phyloP scores from a whole-genome alignment of 345 rosid species.

The Corchorus olitorius region DNA sequence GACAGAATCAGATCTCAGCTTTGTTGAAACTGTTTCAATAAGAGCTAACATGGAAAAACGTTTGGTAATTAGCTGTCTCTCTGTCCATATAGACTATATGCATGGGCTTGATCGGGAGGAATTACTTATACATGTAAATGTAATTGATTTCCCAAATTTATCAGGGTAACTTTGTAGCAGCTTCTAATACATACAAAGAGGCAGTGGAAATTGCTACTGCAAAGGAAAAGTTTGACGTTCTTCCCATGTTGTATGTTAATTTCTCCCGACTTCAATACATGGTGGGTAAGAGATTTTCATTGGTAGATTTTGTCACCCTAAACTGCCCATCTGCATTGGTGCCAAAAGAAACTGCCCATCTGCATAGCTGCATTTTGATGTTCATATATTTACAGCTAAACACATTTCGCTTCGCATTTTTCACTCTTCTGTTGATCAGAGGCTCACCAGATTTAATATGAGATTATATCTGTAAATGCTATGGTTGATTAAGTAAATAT shows the following conservation, averaged over 20 bases:
- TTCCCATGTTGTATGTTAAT: slow-evolving; percentile 57
- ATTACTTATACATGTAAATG: slow-evolving; percentile 20
- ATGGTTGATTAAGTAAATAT: not conserved
- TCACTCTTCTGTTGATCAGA: not conserved
- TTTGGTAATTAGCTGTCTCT: slow-evolving; percentile 45
- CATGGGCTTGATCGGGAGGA: not conserved
- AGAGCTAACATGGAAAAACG: slow-evolving; percentile 97
- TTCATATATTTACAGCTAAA: not conserved
- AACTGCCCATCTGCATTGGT: not conserved
- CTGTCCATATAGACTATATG: not conserved
- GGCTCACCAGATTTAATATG: not conserved
- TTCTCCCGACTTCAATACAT: slow-evolving; percentile 67
- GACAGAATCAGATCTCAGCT: slow-evolving; percentile 53
- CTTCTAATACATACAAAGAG: slow-evolving; percentile 58
- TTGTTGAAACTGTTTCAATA: slow-evolving; percentile 52
- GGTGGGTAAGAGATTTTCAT: slow-evolving; percentile 44
- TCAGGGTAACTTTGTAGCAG: slow-evolving; percentile 73
- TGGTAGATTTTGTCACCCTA: slow-evolving; percentile 8
- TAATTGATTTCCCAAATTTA: slow-evolving; percentile 24
- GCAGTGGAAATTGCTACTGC: slow-evolving; percentile 59
- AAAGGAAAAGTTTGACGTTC: slow-evolving; percentile 40
- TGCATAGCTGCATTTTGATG: not conserved
- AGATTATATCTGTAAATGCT: not conserved
- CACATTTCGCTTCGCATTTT: not conserved
- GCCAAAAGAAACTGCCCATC: not conserved